A percentile compares a stretch with the other conserved stretches of the same genome.
phyloP scores from a whole-genome alignment of 2,329 filamentous ascomycete genomes.

The Malbranchea cinnamomea region DNA sequence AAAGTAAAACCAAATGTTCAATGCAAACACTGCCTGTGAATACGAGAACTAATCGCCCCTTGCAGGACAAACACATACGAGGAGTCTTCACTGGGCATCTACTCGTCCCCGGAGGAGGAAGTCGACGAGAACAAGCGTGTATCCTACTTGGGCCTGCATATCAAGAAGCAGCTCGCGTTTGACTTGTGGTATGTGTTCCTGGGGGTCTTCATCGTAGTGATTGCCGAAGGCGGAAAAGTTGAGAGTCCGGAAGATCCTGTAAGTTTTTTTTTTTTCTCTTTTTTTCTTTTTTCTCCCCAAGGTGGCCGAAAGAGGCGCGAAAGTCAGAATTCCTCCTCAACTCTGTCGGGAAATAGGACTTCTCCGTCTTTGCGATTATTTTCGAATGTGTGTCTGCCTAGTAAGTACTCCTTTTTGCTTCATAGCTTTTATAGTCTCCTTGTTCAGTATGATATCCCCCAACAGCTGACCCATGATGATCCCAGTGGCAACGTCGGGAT shows the following conservation, averaged over 20 bases:
- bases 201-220: conserved; percentile 34
- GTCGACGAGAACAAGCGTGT: conserved; percentile 16
- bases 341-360: no score
- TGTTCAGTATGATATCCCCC: conserved; percentile 1
- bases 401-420: conserved; percentile 14
- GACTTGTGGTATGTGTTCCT: conserved; percentile 51
- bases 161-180: conserved; percentile 48
- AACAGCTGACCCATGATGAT: conserved; percentile 9
- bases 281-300: not conserved
- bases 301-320: no score
- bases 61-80: conserved; percentile 48
- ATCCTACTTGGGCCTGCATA: conserved; percentile 37
- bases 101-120: conserved; percentile 17
- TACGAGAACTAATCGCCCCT: not conserved
- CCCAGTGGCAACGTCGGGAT: conserved; percentile 21
- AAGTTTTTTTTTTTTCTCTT: conserved; percentile 4
- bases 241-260: conserved; percentile 15
- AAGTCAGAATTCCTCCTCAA: no score
- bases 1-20: conserved; percentile 15
- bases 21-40: not conserved
- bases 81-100: conserved; percentile 47
- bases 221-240: conserved; percentile 34
- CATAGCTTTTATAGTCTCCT: not conserved
- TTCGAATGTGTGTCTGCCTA: conserved; percentile 29
- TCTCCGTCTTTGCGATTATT: conserved; percentile 19